Percentiles rank a stretch among this genome's conserved stretches.
phyloP scores from a whole-genome alignment of 2,329 filamentous ascomycete species.

The Biscogniauxia marginata region DNA sequence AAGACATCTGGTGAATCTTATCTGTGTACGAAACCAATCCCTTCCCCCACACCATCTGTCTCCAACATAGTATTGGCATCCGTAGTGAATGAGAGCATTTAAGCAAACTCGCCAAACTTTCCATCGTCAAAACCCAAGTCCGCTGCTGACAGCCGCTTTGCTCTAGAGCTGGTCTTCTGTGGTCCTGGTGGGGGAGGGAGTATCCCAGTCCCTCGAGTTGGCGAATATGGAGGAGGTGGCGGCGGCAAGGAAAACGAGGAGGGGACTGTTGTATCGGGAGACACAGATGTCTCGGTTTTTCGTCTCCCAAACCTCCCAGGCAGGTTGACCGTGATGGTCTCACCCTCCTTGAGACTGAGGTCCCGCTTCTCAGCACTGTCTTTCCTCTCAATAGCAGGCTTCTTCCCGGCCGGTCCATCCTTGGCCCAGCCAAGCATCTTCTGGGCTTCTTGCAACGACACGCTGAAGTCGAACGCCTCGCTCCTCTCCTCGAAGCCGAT shows the following conservation, averaged over 20 bases:
- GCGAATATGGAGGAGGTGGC: slow-evolving; percentile 52
- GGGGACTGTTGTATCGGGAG: slow-evolving; percentile 31
- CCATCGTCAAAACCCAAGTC: slow-evolving; percentile 84
- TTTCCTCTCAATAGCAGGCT: slow-evolving; percentile 36
- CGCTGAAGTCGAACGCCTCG: slow-evolving; percentile 83
- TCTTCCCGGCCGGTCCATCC: slow-evolving; percentile 35
- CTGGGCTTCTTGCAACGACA: slow-evolving; percentile 75
- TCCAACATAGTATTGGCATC: slow-evolving; percentile 1
- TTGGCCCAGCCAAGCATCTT: slow-evolving; percentile 65
- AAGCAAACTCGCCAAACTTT: slow-evolving; percentile 81
- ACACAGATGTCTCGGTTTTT: slow-evolving; percentile 35
- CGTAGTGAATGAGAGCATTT: slow-evolving; percentile 8
- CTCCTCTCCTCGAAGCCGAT: slow-evolving; percentile 85
- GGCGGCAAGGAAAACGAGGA: slow-evolving; percentile 72
- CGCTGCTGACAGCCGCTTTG: slow-evolving; percentile 55
- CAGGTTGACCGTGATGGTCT: slow-evolving; percentile 83
- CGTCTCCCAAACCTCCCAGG: slow-evolving; percentile 57
- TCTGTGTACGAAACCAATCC: background rate
- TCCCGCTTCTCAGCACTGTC: slow-evolving; percentile 62
- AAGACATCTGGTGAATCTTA: slow-evolving; percentile 2
- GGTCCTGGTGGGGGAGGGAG: slow-evolving; percentile 68
- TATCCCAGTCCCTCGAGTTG: slow-evolving; percentile 34
- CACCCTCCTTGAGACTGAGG: slow-evolving; percentile 83
- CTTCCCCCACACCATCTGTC: slow-evolving; percentile 1
- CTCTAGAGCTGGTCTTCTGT: slow-evolving; percentile 51